Evolutionary conservation across 225 moss, liverwort and hornwort species (phyloP).

Genomic region (Bryum argenteum): DNA sequence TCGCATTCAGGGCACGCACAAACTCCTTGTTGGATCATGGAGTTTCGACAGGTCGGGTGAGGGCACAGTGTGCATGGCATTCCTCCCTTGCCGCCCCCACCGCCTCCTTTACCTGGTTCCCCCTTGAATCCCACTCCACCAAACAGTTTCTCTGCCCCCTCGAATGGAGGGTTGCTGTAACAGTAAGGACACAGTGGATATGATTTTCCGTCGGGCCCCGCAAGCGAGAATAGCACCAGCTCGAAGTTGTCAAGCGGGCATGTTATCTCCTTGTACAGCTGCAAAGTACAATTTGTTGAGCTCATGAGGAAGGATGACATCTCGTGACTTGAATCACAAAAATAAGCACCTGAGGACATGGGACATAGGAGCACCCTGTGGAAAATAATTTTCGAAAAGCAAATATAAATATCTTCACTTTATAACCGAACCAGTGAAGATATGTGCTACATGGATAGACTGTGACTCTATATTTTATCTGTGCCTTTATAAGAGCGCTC

Average conservation of each 20-base stretch:
- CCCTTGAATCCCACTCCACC: slow-evolving; percentile 57
- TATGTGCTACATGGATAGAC: too few relatives aligned
- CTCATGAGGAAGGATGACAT: slow-evolving; percentile 6
- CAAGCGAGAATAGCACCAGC: slow-evolving; percentile 86
- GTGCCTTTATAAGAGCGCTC: too few relatives aligned
- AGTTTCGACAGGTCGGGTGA: slow-evolving; percentile 93
- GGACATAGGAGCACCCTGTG: too few relatives aligned
- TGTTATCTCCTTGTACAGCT: slow-evolving; percentile 97
- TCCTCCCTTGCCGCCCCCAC: slow-evolving; percentile 70
- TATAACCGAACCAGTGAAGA: too few relatives aligned
- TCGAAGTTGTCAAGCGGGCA: slow-evolving; percentile 97
- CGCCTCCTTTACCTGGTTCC: slow-evolving; percentile 69
- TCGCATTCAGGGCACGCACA: slow-evolving; percentile 99
- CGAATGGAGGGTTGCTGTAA: slow-evolving; percentile 96
- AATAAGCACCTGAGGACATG: slow-evolving; percentile 9
- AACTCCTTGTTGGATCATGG: slow-evolving; percentile 91
- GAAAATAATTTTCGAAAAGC: too few relatives aligned
- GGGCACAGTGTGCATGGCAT: slow-evolving; percentile 98
- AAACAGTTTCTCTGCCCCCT: slow-evolving; percentile 78
- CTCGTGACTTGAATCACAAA: not conserved
- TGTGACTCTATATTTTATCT: too few relatives aligned
- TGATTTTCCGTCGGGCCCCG: slow-evolving; percentile 95
- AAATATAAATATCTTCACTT: too few relatives aligned
- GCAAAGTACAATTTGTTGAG: slow-evolving; percentile 38
- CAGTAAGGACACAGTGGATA: slow-evolving; percentile 96